A percentile compares a stretch with the other conserved stretches of the same genome.
Conservation (phyloP, 805 yeast species). For the Candida oleophila region DNA sequence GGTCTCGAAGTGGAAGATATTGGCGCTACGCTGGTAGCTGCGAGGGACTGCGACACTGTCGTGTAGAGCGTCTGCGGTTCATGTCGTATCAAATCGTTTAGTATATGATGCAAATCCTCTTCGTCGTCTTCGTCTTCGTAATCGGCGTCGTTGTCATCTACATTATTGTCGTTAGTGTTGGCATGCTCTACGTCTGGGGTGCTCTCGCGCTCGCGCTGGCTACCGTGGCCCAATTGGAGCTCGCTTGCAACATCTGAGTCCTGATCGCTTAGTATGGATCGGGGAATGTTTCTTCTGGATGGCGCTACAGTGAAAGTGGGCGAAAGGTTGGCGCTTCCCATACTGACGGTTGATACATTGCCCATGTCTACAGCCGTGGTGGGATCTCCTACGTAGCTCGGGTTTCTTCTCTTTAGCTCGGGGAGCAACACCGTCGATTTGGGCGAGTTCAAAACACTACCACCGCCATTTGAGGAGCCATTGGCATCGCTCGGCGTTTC, state of each 20-base stretch:
- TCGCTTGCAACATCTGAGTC: slow-evolving; percentile 3
- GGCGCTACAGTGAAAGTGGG: slow-evolving; percentile 7
- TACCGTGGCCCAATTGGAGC: neutral
- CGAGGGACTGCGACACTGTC: slow-evolving; percentile 1
- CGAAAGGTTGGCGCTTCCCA: neutral
- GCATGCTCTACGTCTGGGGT: neutral
- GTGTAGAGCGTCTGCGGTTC: slow-evolving; percentile 8
- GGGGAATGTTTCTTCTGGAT: slow-evolving; percentile 4
- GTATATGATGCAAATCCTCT: slow-evolving; percentile 23
- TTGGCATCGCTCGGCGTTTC: neutral
- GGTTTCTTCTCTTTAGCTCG: neutral
- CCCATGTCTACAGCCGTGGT: slow-evolving; percentile 22
- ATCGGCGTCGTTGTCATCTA: slow-evolving; percentile 7
- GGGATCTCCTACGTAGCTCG: slow-evolving; percentile 12
- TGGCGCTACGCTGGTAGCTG: neutral
- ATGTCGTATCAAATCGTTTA: slow-evolving; percentile 21
- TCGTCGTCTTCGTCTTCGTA: slow-evolving; percentile 12
- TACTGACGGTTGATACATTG: slow-evolving; percentile 9
- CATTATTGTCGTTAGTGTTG: neutral
- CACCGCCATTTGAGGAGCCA: neutral
- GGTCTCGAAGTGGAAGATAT: neutral
- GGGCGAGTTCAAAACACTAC: neutral
- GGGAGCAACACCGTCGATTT: neutral
- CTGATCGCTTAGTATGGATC: slow-evolving; percentile 1
- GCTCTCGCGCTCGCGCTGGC: slow-evolving; percentile 1